Conservation (phyloP, 202 grass and related monocot genomes). For the Eragrostis tef region DNA sequence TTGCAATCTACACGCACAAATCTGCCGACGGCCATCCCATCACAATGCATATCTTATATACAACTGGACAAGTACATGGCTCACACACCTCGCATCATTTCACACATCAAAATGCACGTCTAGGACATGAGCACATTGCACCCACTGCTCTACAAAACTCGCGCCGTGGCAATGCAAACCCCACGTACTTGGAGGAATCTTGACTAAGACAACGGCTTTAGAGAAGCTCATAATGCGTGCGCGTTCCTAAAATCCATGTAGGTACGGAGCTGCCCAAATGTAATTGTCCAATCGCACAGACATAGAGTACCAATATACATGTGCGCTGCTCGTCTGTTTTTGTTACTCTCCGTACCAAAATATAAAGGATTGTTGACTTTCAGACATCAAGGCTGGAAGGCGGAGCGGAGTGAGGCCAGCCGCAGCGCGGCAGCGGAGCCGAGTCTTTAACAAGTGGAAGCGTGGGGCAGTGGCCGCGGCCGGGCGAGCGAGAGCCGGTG, state of each 20-base stretch:
- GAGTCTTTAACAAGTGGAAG: constrained; percentile 36
- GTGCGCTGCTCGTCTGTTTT: neutral
- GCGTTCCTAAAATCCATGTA: constrained; percentile 20
- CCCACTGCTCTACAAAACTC: constrained; percentile 40
- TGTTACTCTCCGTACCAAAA: no score
- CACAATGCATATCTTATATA: neutral
- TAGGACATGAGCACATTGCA: constrained; percentile 40
- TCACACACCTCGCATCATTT: constrained; percentile 48
- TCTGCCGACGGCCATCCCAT: neutral
- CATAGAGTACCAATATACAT: neutral
- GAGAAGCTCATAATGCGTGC: constrained; percentile 40
- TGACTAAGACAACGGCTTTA: constrained; percentile 55
- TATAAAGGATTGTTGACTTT: no score
- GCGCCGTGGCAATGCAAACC: constrained; percentile 24
- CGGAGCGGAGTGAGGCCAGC: neutral
- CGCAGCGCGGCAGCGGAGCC: constrained; percentile 4
- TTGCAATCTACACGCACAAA: neutral
- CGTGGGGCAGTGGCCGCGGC: neutral
- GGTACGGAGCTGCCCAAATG: neutral
- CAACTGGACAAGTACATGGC: neutral
- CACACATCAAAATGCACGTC: constrained; percentile 48
- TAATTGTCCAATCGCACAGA: neutral
- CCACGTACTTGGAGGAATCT: constrained; percentile 65
- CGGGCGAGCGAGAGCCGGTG: neutral
- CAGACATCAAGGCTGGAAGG: neutral